Conservation (phyloP, 768 basidiomycete species). For the Lentinula lateritia region DNA sequence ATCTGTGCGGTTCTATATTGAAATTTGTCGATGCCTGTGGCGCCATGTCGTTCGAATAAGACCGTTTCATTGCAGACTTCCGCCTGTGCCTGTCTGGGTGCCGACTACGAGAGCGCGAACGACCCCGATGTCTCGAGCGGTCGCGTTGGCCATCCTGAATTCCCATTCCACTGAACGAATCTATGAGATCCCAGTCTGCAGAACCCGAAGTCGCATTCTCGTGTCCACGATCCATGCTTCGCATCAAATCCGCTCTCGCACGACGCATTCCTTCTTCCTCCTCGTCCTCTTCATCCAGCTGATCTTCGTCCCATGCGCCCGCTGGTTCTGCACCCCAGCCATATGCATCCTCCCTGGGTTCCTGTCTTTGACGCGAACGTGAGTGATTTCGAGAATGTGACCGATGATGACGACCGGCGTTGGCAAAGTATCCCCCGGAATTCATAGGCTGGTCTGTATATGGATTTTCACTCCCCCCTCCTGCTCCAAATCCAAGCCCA, state of each 20-base stretch:
- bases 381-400: neutral
- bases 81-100: neutral
- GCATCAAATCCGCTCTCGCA: neutral
- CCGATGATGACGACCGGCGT: neutral
- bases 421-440: neutral
- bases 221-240: neutral
- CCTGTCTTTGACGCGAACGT: neutral
- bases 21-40: neutral
- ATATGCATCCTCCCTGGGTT: neutral
- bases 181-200: neutral
- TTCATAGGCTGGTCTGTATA: neutral
- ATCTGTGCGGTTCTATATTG: neutral
- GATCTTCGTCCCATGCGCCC: neutral
- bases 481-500: neutral
- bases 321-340: neutral
- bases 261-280: neutral
- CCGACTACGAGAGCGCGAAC: neutral
- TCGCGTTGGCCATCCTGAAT: neutral
- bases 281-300: neutral
- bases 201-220: neutral
- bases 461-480: too few relatives aligned
- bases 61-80: neutral
- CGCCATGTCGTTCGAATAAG: neutral
- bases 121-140: neutral
- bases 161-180: neutral